A percentile compares a stretch with the other conserved stretches of the same genome.
phyloP scores from a whole-genome alignment of 1,139 yeast species.

The Diutina neorugosa region DNA sequence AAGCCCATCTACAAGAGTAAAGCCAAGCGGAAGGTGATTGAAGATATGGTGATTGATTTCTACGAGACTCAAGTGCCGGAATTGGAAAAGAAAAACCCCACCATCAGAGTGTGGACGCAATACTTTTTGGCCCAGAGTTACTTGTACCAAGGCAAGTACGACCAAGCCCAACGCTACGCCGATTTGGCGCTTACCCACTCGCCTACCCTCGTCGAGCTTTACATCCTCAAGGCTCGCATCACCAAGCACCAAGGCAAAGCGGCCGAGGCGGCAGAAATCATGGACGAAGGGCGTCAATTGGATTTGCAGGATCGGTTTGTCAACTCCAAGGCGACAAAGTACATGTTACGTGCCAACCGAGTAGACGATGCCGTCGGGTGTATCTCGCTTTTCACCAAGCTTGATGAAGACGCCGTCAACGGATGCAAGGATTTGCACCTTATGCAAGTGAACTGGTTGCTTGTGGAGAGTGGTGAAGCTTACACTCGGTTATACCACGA shows the following conservation, averaged over 20 bases:
- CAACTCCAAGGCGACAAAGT: conserved; percentile 81
- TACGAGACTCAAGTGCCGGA: conserved; percentile 16
- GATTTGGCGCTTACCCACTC: conserved; percentile 61
- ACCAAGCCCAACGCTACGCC: conserved; percentile 41
- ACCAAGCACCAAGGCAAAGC: conserved; percentile 58
- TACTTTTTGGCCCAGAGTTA: conserved; percentile 78
- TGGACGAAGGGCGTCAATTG: conserved; percentile 61
- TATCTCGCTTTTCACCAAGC: conserved; percentile 72
- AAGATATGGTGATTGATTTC: conserved; percentile 41
- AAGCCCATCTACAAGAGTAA: conserved; percentile 60
- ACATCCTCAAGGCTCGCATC: conserved; percentile 70
- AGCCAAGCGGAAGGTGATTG: conserved; percentile 37
- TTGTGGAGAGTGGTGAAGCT: conserved; percentile 78
- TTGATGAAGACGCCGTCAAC: conserved; percentile 59
- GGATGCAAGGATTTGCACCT: conserved; percentile 81
- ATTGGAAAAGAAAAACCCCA: conserved; percentile 22
- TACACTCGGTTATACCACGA: conserved; percentile 31
- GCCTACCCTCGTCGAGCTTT: conserved; percentile 75
- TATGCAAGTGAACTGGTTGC: conserved; percentile 89
- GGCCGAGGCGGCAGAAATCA: conserved; percentile 46
- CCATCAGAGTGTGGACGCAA: conserved; percentile 59
- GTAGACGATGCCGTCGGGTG: conserved; percentile 66
- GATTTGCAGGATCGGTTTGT: conserved; percentile 88
- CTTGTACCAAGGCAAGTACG: conserved; percentile 41
- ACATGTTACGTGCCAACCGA: conserved; percentile 67